A percentile compares a stretch with the other conserved stretches of the same genome.
Conservation (phyloP, 179 eudicot species). For the Drosera spatulata region DNA sequence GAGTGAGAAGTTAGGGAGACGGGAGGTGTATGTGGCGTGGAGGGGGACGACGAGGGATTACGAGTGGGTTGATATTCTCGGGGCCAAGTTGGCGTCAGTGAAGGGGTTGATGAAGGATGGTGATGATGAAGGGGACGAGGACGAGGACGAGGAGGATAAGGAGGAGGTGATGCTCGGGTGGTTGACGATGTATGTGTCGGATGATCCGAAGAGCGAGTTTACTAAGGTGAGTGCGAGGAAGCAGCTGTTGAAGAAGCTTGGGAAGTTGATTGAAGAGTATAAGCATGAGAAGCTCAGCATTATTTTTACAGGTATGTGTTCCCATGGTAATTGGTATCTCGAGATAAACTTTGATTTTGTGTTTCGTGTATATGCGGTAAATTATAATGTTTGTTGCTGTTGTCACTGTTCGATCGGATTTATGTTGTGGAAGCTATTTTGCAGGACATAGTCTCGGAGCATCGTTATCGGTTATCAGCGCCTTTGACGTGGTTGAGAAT, state of each 20-base stretch:
- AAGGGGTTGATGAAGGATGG: conserved; percentile 15
- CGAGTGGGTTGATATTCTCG: conserved; percentile 65
- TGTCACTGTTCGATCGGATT: no score
- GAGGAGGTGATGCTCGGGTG: conserved; percentile 74
- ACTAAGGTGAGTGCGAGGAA: conserved; percentile 54
- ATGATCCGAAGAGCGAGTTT: conserved; percentile 54
- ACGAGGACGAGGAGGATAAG: conserved; percentile 9
- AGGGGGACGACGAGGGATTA: conserved; percentile 59
- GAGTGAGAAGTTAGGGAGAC: conserved; percentile 29
- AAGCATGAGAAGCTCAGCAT: conserved; percentile 46
- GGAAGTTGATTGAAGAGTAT: conserved; percentile 25
- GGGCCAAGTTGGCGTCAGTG: conserved; percentile 31
- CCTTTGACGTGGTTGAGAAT: conserved; percentile 62
- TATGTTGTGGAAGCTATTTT: neutral
- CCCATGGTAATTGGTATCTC: no score
- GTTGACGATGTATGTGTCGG: conserved; percentile 61
- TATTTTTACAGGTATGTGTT: conserved; percentile 14
- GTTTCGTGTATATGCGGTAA: no score
- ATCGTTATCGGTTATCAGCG: conserved; percentile 40
- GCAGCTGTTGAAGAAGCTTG: conserved; percentile 44
- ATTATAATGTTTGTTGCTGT: no score
- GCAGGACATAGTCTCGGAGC: conserved; percentile 82
- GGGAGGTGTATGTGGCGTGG: conserved; percentile 70
- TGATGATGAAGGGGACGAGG: conserved; percentile 19
- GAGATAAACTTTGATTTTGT: no score